Base-by-base conservation (phyloP, 495 filamentous ascomycete genomes). In the Penicillium canariense region DNA sequence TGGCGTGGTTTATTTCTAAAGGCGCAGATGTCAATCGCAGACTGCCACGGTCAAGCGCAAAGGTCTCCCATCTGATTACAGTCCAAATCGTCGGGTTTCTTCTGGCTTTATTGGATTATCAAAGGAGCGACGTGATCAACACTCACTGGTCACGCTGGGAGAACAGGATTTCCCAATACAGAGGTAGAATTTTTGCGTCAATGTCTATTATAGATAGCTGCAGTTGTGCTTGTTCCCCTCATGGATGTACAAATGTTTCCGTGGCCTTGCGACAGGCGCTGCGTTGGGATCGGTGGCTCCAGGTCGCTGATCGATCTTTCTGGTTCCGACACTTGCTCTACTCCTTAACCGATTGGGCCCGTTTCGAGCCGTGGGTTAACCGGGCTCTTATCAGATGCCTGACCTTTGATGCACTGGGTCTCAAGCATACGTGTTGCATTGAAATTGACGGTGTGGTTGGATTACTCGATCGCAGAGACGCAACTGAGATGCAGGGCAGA, bases 401-500 rank as follows among this genome's bases (percentile, higher is more conserved):
- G n/a, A 46, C 43, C 2, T 46, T 46, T 18, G 43, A 46, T 20
- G 43, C 43, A 4, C 25, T 46, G n/a, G 43, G 43, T 14, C 43
- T 46, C 25, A 46, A 46, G 11, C 43, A 46, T 9, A 46, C 43
- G 4, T 46, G 43, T 46, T 46, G 43, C 15, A 46, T 31, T 28
- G 43, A 46, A 18, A 46, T 46, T 11, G 43, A 46, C 26, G 43
- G 43, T 20, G 43, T 46, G 6, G 2, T 11, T 8, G 8, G n/a
- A 12, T 8, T 8, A 0, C 1, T 3, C n/a, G 27, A 20, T 26
- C 28, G 25, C 6, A 46, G 15, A 14, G 14, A 11, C 7, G 43
- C 43, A 11, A 15, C 28, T 31, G 5, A 46, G 14, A 46, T 46
- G 26, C 25, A 17, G 43, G 43, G 43, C 20, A 14, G 43, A 46